Conservation (phyloP, 805 yeast species). For the Schwanniomyces occidentalis region DNA sequence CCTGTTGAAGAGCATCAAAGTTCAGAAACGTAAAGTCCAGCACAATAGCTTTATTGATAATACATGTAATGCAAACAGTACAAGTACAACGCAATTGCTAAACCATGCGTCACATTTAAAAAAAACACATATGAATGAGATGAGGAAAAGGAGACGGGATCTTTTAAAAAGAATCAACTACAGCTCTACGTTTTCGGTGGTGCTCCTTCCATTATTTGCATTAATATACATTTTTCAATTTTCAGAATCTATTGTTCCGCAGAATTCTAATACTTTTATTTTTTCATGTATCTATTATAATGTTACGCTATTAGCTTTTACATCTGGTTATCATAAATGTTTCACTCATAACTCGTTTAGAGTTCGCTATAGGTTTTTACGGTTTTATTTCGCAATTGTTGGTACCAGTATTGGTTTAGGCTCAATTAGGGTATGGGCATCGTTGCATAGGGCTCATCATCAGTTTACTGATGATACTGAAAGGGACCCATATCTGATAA, state of each 20-base stretch:
- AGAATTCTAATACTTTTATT: conserved; percentile 23
- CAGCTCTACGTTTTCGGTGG: conserved; percentile 30
- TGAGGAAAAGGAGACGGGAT: conserved; percentile 36
- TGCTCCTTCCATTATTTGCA: conserved; percentile 33
- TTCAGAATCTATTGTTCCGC: conserved; percentile 25
- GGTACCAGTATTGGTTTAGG: conserved; percentile 80
- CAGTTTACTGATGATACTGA: conserved; percentile 81
- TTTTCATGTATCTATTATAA: conserved; percentile 34
- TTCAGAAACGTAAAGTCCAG: conserved; percentile 23
- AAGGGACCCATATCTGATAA: conserved; percentile 81
- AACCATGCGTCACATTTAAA: conserved; percentile 26
- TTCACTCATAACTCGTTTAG: conserved; percentile 42
- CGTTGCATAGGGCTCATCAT: conserved; percentile 87
- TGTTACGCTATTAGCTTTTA: conserved; percentile 40
- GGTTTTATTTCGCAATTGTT: conserved; percentile 51
- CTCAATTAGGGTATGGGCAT: conserved; percentile 75
- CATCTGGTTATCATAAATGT: conserved; percentile 44
- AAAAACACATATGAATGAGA: conserved; percentile 32
- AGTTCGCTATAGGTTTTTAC: conserved; percentile 33
- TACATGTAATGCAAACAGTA: conserved; percentile 2
- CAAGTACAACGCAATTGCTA: conserved; percentile 14
- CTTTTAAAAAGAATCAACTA: conserved; percentile 39
- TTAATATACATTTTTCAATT: conserved; percentile 34
- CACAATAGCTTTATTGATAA: conserved; percentile 1
- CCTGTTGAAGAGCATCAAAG: conserved; percentile 6